These are phyloP conservation scores for Willaertia magna DNA, from an alignment of 208 protist species.

Conservation along the genomic window DNA sequence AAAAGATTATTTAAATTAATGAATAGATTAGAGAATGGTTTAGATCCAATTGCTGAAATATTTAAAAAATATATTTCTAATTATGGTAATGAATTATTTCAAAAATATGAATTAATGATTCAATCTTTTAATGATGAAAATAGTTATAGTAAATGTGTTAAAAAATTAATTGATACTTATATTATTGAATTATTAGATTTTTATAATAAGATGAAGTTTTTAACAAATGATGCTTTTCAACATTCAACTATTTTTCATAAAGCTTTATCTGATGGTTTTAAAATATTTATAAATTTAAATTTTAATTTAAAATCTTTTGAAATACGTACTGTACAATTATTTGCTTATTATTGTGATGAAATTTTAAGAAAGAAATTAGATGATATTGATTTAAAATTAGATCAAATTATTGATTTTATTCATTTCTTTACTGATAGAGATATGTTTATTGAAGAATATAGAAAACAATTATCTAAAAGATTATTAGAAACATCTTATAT, in stretches of 20 bases:
- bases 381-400: conserved; percentile 42
- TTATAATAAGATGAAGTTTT: background rate
- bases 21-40: background rate
- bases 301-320: background rate
- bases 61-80: background rate
- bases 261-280: background rate
- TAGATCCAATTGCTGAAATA: background rate
- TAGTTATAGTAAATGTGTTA: background rate
- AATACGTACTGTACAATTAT: background rate
- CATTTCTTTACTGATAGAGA: conserved; percentile 59
- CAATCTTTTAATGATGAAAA: background rate
- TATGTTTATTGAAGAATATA: conserved; percentile 71
- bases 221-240: background rate
- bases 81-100: background rate
- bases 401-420: conserved; percentile 49
- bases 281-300: background rate
- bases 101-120: background rate
- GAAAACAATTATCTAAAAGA: conserved; percentile 64
- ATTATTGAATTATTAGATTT: background rate
- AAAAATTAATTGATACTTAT: background rate
- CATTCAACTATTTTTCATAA: background rate
- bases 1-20: background rate
- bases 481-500: conserved; percentile 40
- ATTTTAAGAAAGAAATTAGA: conserved; percentile 28
- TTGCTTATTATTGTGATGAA: conserved; percentile 1